Evolutionary conservation across 2,329 filamentous ascomycete species (phyloP), one percentile per base, ranked within the genome.

Genomic region (Fusarium denticulatum): DNA sequence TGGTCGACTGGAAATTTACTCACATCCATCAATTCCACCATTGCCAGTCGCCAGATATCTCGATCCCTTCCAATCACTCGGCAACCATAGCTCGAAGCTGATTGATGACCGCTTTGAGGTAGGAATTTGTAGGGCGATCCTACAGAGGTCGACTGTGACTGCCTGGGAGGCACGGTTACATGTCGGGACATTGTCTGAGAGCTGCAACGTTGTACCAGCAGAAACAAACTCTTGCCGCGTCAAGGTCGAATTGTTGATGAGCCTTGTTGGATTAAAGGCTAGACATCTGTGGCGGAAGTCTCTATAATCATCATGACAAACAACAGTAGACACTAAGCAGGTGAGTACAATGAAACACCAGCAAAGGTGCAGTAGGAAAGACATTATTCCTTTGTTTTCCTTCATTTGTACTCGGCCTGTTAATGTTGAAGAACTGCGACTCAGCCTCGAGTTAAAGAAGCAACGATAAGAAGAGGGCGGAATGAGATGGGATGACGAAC

Each of bases 1-100:
- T n/a, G n/a, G n/a, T n/a, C n/a, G n/a, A n/a, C 7, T 7, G 30
- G 2, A 12, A 7, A 11, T 28, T 13, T 7, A 59, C 69, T 56
- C 82, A 69, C 86, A 87, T 18, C 86, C 85, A 42, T 82, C 82
- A 18, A 86, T 76, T 6, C 86, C 86, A 1, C 85, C 85, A 57
- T 88, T 88, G 1, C 86, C 86, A 0, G 85, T 86, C 28, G 82
- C 84, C 46, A 88, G 56, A 50, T 86, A 86, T 7, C 84, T 82
- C 1, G 26, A 13, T 5, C 82, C 85, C 3, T 80, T 83, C 79
- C 86, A 88, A 16, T 83, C 76, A 12, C 80, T 79, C 0, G 86
- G 86, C 24, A 87, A 76, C 86, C 85, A 87, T 4, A 84, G 78
- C 69, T 88, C 86, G 3, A 76, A 66, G 37, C 71, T 67, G 26